phyloP scores from a whole-genome alignment of 805 yeast species.

The Lachancea lanzarotensis region DNA sequence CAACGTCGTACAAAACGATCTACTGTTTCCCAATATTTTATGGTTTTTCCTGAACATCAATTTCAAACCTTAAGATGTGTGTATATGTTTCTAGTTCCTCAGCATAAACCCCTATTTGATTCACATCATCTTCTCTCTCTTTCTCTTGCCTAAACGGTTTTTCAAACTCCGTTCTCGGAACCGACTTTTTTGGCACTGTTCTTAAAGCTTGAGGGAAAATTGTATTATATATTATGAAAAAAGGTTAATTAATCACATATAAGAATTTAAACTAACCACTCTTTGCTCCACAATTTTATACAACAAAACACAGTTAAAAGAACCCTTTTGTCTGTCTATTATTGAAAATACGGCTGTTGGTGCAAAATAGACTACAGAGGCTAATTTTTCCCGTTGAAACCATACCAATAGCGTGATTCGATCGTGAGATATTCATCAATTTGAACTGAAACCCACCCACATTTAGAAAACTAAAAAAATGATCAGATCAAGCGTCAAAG shows the following conservation, averaged over 20 bases:
- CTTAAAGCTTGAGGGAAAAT: neutral
- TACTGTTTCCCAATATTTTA: too few relatives aligned
- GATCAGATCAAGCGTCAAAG: conserved; percentile 5
- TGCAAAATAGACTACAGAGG: neutral
- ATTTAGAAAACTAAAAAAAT: neutral
- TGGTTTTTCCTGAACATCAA: too few relatives aligned
- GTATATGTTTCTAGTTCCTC: too few relatives aligned
- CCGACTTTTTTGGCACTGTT: neutral
- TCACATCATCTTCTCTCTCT: neutral
- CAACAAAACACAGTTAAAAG: too few relatives aligned
- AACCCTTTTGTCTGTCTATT: neutral
- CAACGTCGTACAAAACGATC: too few relatives aligned
- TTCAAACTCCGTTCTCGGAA: neutral
- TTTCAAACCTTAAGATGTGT: too few relatives aligned
- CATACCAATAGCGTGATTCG: neutral
- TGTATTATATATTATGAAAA: neutral
- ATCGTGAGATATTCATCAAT: neutral
- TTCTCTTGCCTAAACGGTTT: neutral
- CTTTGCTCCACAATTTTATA: too few relatives aligned
- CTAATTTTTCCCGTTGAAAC: neutral
- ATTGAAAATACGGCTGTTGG: neutral
- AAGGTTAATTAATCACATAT: too few relatives aligned
- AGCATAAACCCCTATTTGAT: neutral
- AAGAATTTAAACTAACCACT: too few relatives aligned
- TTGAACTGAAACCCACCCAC: neutral